Percentiles rank a stretch among this genome's conserved stretches.
phyloP scores from a whole-genome alignment of 805 yeast species.

The Limtongozyma cylindracea region DNA sequence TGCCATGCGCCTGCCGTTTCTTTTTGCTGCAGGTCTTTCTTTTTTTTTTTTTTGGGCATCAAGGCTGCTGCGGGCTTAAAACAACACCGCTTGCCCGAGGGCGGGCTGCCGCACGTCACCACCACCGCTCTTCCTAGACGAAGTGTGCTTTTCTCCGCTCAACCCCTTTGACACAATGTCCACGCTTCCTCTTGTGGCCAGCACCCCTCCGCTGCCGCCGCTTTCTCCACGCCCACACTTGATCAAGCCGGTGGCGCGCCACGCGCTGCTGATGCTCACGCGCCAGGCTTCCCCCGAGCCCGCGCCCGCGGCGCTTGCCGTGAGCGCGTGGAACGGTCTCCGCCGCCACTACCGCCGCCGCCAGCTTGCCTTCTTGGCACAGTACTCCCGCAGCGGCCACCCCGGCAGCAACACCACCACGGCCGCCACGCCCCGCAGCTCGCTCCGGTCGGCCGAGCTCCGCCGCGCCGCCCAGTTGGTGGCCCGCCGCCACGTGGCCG shows the following conservation, averaged over 20 bases:
- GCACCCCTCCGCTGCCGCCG: conserved; percentile 1
- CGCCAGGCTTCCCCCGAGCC: conserved; percentile 4
- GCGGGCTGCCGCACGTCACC: background rate
- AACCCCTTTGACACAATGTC: conserved; percentile 1
- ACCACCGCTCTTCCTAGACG: conserved; percentile 2
- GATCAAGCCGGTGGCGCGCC: too few species aligned
- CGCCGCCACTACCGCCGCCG: conserved; percentile 17
- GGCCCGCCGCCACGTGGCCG: too few species aligned
- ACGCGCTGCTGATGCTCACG: too few species aligned
- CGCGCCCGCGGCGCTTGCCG: conserved; percentile 15
- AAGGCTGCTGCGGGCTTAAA: conserved; percentile 3
- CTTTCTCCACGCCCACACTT: too few species aligned
- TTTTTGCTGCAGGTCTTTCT: background rate
- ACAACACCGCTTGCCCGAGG: too few species aligned
- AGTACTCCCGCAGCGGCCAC: too few species aligned
- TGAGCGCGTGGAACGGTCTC: conserved; percentile 24
- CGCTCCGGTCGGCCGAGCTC: background rate
- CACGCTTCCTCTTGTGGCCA: conserved; percentile 1
- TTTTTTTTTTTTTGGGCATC: conserved; percentile 2
- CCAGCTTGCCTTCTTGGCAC: conserved; percentile 25
- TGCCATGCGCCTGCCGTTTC: background rate
- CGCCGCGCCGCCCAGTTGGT: background rate
- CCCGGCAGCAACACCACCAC: conserved; percentile 6
- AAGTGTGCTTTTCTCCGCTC: conserved; percentile 1
- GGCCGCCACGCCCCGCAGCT: background rate